These are phyloP conservation scores for Nissolia schottii DNA, from an alignment of 306 rosid genomes.

Conservation along the genomic window DNA sequence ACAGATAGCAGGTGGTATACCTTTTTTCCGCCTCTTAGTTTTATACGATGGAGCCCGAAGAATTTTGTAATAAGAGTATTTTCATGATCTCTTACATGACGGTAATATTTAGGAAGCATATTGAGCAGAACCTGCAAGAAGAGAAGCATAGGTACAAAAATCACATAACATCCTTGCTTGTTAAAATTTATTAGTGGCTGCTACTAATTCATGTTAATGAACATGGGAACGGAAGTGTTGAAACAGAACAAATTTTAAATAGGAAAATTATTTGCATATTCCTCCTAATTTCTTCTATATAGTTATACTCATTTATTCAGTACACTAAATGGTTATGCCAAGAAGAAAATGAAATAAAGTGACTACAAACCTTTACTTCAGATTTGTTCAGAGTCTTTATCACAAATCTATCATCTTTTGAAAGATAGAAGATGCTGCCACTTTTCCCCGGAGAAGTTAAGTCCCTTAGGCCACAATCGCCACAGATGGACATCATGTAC, in stretches of 20 bases:
- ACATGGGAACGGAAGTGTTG: neutral
- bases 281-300: too few relatives aligned
- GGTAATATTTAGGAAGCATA: conserved; percentile 78
- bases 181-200: neutral
- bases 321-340: neutral
- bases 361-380: conserved; percentile 75
- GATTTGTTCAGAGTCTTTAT: conserved; percentile 69
- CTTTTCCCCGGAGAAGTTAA: conserved; percentile 86
- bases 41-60: conserved; percentile 85
- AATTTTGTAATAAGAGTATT: conserved; percentile 86
- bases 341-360: neutral
- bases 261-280: too few relatives aligned
- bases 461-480: conserved; percentile 78
- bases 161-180: neutral
- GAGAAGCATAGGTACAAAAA: neutral
- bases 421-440: conserved; percentile 91
- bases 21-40: conserved; percentile 61
- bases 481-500: conserved; percentile 96
- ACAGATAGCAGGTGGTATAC: conserved; percentile 34
- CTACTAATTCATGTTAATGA: neutral
- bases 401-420: conserved; percentile 87
- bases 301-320: too few relatives aligned
- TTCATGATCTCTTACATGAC: conserved; percentile 61
- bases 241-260: neutral
- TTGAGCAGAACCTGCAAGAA: conserved; percentile 62